Base-by-base conservation (phyloP, 768 basidiomycete genomes). In the Hypsizygus marmoreus region DNA sequence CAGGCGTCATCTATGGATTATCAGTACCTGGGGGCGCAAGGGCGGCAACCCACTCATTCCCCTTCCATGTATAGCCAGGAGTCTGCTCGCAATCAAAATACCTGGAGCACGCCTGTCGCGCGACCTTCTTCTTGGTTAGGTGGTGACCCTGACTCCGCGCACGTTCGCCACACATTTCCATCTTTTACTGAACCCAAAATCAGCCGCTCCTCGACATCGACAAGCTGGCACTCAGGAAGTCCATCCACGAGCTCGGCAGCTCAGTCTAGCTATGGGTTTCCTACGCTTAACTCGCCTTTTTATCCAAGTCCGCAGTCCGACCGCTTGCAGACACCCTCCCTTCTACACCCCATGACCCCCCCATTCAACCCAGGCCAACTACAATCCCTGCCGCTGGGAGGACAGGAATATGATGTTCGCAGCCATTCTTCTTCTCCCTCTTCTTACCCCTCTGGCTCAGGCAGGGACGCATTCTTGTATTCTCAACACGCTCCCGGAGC, bases 211-310 rank as follows among this genome's bases (percentile, higher is more conserved):
- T 33, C 40, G 8, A 32, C 35, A 2, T 47, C 43, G 12, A 35
- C 43, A 2, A 30, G 45, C 10, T 53, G 55, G 55, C 42, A 49
- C 22, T 12, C 55, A 12, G 40, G 42, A 23, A 57, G 51, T 34
- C 33, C 56, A 1, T 61, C 62, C 53, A 32, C 55, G 8, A 30
- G 37, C 48, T 34, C 61, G 51, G 16, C 49, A 38, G 10, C 56
- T 62, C 28, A 57, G 62, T 28, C 41, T 4, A 47, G 33, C 34
- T 74, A 59, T 56, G 32, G 53, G 40, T 76, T 84, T 58, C 75
- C 78, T 31, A 83, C 82, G 12, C 71, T 82, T 29, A 80, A 63
- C 50, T 72, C 80, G 7, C 76, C 82, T 9, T 84, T 81, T 64
- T 80, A 72, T 60, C 82, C 82, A 16, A 51, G 54, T 28, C 66